Conservation (phyloP, 169 alveolate genomes). For the Plasmodium billcollinsi region DNA sequence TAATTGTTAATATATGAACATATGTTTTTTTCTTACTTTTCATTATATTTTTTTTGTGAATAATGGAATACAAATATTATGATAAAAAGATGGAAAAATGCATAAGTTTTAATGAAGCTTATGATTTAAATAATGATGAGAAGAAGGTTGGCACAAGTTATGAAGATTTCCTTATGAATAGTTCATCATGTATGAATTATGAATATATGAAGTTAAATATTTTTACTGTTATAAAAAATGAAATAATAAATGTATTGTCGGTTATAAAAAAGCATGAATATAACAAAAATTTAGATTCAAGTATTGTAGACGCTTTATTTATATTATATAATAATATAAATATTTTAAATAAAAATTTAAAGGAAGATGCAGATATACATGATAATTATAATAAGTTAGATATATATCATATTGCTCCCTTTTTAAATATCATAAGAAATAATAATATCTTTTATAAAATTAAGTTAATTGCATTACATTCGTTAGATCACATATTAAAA, state of each 20-base stretch:
- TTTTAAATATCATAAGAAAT: constrained; percentile 75
- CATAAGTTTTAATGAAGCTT: background rate
- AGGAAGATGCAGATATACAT: constrained; percentile 38
- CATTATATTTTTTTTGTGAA: constrained; percentile 3
- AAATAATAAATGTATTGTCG: constrained; percentile 72
- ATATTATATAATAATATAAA: constrained; percentile 69
- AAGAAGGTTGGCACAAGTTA: background rate
- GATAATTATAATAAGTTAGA: constrained; percentile 66
- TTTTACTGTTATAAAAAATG: constrained; percentile 75
- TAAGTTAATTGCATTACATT: constrained; percentile 59
- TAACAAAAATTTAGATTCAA: constrained; percentile 70
- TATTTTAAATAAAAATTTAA: constrained; percentile 46
- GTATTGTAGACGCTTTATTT: constrained; percentile 71
- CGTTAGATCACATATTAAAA: constrained; percentile 69
- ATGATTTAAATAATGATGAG: constrained; percentile 8
- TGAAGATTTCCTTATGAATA: background rate
- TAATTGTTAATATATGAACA: constrained; percentile 4
- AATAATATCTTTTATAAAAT: constrained; percentile 72
- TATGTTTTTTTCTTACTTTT: background rate
- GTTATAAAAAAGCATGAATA: constrained; percentile 73
- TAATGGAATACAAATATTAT: constrained; percentile 61
- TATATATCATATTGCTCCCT: constrained; percentile 76
- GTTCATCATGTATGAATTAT: constrained; percentile 6
- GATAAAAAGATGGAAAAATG: constrained; percentile 29
- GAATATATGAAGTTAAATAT: constrained; percentile 52